A percentile compares a stretch with the other conserved stretches of the same genome.
These are phyloP conservation scores for Triticum aestivum DNA, from an alignment of 176 grass and related monocot species.

Conservation along the genomic window DNA sequence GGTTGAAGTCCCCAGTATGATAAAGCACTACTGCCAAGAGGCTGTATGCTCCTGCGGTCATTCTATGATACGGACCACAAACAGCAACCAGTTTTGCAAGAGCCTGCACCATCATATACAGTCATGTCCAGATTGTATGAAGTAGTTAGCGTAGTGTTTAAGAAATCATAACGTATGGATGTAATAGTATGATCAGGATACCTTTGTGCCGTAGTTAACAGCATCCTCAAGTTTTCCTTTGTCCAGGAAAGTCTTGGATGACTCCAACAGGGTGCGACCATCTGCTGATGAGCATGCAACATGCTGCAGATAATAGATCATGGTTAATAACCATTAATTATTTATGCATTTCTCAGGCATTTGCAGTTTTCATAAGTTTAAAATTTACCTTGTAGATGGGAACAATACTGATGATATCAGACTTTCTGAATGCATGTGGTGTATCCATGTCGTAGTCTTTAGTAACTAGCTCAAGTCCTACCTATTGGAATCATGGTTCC, in stretches of 20 bases:
- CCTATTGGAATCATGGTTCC: constrained; percentile 51
- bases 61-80: constrained; percentile 98
- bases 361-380: constrained; percentile 35
- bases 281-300: constrained; percentile 96
- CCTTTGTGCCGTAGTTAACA: constrained; percentile 92
- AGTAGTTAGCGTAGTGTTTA: neutral
- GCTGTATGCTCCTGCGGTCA: constrained; percentile 98
- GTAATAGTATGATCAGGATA: constrained; percentile 33
- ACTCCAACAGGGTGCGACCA: constrained; percentile 89
- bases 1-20: constrained; percentile 98
- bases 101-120: constrained; percentile 51
- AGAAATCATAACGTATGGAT: constrained; percentile 21
- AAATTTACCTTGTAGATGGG: constrained; percentile 90
- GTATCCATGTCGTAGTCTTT: constrained; percentile 91
- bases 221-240: constrained; percentile 99
- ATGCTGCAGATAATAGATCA: constrained; percentile 56
- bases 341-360: constrained; percentile 19
- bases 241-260: constrained; percentile 97
- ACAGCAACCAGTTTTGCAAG: constrained; percentile 98
- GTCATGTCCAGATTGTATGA: constrained; percentile 16
- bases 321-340: constrained; percentile 21
- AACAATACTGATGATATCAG: constrained; percentile 87
- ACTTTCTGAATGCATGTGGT: constrained; percentile 69
- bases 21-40: constrained; percentile 99
- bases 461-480: constrained; percentile 93